phyloP scores from a whole-genome alignment of 129 eudicot species.

The Lactuca saligna region DNA sequence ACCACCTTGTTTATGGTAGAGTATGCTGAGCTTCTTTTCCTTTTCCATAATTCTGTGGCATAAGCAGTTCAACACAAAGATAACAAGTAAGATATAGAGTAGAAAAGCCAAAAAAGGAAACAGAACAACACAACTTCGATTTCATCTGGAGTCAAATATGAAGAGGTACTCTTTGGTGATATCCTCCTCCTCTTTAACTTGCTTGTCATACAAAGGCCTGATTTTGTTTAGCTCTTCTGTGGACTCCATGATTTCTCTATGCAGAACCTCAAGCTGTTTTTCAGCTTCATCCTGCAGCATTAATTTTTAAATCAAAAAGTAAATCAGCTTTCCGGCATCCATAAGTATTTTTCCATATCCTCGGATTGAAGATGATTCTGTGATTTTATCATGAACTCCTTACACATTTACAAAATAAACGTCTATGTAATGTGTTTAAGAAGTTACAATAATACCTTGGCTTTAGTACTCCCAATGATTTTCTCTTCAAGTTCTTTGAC shows the following conservation, averaged over 20 bases:
- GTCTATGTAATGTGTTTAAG: no score
- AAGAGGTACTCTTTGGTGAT: conserved; percentile 68
- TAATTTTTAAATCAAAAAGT: conserved; percentile 2
- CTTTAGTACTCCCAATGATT: conserved; percentile 53
- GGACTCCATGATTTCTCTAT: conserved; percentile 73
- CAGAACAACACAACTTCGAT: not conserved
- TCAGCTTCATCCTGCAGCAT: conserved; percentile 74
- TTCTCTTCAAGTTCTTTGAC: conserved; percentile 78
- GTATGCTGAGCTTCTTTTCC: conserved; percentile 94
- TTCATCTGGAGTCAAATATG: not conserved
- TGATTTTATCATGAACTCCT: no score
- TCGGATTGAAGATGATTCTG: no score
- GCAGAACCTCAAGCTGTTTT: conserved; percentile 72
- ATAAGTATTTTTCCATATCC: not conserved
- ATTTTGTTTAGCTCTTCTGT: conserved; percentile 58
- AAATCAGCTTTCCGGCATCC: not conserved
- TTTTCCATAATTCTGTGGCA: conserved; percentile 80
- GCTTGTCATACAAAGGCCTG: conserved; percentile 58
- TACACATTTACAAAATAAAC: no score
- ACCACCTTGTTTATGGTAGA: conserved; percentile 96
- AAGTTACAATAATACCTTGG: conserved; percentile 51
- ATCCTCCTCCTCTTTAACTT: conserved; percentile 72
- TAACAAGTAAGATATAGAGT: not conserved
- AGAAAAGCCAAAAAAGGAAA: not conserved
- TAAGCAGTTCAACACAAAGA: conserved; percentile 12